These are phyloP conservation scores for Amanita polypyramis DNA, from an alignment of 768 basidiomycete genomes.

Conservation along the genomic window DNA sequence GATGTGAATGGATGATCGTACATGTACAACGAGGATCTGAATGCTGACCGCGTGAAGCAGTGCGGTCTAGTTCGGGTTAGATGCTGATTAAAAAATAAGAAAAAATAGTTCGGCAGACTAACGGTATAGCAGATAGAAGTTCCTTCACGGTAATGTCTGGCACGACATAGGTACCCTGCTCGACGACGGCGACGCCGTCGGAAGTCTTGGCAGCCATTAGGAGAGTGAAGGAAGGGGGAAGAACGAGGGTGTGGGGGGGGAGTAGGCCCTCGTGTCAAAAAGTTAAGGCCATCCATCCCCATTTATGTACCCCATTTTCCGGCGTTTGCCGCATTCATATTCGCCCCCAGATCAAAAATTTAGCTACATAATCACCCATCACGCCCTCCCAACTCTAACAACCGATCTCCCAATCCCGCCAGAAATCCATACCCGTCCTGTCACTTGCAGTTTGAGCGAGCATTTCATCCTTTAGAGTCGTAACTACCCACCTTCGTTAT, in stretches of 20 bases:
- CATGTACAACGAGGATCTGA: conserved; percentile 74
- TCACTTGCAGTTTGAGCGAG: conserved; percentile 2
- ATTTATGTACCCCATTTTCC: neutral
- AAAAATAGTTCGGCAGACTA: conserved; percentile 19
- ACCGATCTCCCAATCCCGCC: neutral
- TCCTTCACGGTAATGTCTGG: conserved; percentile 88
- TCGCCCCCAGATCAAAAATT: neutral
- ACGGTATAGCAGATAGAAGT: conserved; percentile 77
- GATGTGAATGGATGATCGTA: conserved; percentile 24
- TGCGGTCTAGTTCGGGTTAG: conserved; percentile 40
- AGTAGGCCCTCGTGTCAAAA: too few species aligned
- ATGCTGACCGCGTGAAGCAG: conserved; percentile 84
- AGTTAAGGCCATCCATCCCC: too few species aligned
- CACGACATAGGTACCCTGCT: conserved; percentile 56
- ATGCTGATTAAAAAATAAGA: neutral
- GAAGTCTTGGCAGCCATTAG: neutral
- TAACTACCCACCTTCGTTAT: conserved; percentile 48
- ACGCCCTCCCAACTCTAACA: neutral
- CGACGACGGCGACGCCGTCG: conserved; percentile 21
- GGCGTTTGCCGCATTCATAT: neutral
- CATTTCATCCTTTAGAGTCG: neutral
- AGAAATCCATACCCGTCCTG: conserved; percentile 35
- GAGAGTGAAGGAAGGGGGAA: conserved; percentile 4
- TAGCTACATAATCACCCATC: neutral
- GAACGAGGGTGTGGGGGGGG: neutral